Evolutionary conservation across 805 yeast genomes (phyloP).

Genomic region (Tetrapisispora fleetii): DNA sequence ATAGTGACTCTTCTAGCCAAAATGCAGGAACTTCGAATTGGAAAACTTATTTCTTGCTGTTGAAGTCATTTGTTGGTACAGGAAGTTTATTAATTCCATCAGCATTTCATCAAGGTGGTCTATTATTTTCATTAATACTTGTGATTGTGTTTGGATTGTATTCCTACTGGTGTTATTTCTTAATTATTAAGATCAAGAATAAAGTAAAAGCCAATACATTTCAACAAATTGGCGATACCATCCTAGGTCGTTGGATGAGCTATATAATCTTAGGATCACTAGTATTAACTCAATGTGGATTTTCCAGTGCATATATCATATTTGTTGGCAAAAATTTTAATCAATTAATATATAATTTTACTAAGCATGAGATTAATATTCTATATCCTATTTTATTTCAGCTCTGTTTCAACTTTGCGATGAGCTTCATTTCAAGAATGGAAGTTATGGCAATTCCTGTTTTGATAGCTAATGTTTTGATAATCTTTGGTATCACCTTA

Average conservation of each 20-base stretch:
- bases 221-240: constrained; percentile 58
- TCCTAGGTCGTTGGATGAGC: constrained; percentile 61
- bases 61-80: constrained; percentile 71
- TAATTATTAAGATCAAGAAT: constrained; percentile 48
- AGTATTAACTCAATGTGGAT: constrained; percentile 66
- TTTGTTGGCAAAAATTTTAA: constrained; percentile 64
- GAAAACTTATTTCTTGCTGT: constrained; percentile 59
- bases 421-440: constrained; percentile 65
- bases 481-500: constrained; percentile 54
- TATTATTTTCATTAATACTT: constrained; percentile 44
- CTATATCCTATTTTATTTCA: constrained; percentile 44
- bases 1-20: background rate
- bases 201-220: constrained; percentile 58
- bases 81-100: constrained; percentile 63
- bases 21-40: constrained; percentile 40
- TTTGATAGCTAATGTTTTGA: constrained; percentile 58
- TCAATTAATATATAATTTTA: constrained; percentile 49
- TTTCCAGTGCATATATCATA: constrained; percentile 71
- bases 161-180: constrained; percentile 71
- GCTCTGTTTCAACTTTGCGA: constrained; percentile 49
- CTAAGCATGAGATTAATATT: constrained; percentile 32
- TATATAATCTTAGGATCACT: constrained; percentile 52
- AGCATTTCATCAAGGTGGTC: constrained; percentile 67
- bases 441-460: constrained; percentile 66
- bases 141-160: constrained; percentile 54